A percentile compares a stretch with the other conserved stretches of the same genome.
phyloP scores from a whole-genome alignment of 2,329 filamentous ascomycete genomes.

The Exophiala sp. region DNA sequence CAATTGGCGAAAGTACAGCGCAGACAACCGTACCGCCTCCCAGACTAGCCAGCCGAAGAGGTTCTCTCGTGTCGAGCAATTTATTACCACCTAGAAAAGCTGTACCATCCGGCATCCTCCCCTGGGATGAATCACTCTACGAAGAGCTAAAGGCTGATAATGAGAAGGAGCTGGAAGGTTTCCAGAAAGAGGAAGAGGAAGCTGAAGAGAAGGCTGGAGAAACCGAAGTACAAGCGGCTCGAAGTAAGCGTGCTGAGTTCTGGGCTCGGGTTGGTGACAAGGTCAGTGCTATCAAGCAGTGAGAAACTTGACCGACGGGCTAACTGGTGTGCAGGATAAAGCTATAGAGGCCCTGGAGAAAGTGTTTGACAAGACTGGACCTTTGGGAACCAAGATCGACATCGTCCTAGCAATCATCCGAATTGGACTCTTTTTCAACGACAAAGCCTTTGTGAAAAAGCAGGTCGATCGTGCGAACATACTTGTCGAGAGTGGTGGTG shows the following conservation, averaged over 20 bases:
- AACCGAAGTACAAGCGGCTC: conserved; percentile 86
- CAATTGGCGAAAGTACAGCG: conserved; percentile 61
- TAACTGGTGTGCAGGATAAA: conserved; percentile 66
- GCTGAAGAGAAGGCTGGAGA: conserved; percentile 94
- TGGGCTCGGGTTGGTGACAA: conserved; percentile 96
- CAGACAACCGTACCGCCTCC: conserved; percentile 44
- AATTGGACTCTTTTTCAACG: conserved; percentile 91
- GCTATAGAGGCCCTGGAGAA: conserved; percentile 88
- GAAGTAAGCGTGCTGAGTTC: conserved; percentile 93
- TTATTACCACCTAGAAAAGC: conserved; percentile 67
- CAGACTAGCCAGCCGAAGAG: conserved; percentile 51
- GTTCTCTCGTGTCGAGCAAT: conserved; percentile 63
- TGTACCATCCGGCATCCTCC: conserved; percentile 63
- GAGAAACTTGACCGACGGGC: neutral
- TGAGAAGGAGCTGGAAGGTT: conserved; percentile 69
- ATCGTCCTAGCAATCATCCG: conserved; percentile 94
- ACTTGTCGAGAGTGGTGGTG: conserved; percentile 89
- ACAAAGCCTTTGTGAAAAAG: conserved; percentile 89
- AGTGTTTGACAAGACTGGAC: conserved; percentile 94
- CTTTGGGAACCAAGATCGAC: conserved; percentile 95
- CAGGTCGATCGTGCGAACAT: conserved; percentile 84
- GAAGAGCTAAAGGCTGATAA: conserved; percentile 72
- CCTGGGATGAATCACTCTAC: conserved; percentile 91
- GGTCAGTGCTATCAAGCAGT: conserved; percentile 48
- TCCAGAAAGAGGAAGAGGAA: conserved; percentile 87